A percentile compares a stretch with the other conserved stretches of the same genome.
Conservation (phyloP, 768 basidiomycete species). For the Lanmaoa rubissima region DNA sequence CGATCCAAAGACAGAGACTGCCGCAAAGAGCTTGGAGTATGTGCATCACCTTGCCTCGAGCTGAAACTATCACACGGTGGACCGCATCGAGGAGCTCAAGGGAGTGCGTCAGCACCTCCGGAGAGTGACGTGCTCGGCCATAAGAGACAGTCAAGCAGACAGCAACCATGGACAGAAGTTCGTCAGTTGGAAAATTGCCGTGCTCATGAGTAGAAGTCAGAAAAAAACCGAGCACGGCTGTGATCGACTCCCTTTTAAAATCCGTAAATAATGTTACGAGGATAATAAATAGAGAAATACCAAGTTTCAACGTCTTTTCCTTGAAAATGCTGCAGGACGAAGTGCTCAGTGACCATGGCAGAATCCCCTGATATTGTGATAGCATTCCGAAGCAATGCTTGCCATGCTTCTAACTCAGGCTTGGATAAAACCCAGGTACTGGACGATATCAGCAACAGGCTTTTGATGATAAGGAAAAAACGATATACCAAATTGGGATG, state of each 20-base stretch:
- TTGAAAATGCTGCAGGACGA: constrained; percentile 14
- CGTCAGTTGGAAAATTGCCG: constrained; percentile 11
- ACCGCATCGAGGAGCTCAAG: constrained; percentile 39
- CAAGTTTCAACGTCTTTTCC: constrained; percentile 20
- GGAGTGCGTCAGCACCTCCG: constrained; percentile 28
- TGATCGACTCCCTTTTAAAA: constrained; percentile 21
- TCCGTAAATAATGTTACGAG: constrained; percentile 7
- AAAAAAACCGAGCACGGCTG: constrained; percentile 18
- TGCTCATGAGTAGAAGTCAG: constrained; percentile 8
- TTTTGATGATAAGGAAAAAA: background rate
- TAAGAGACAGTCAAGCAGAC: constrained; percentile 36
- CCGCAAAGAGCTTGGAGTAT: constrained; percentile 38
- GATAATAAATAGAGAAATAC: constrained; percentile 9
- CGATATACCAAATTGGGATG: constrained; percentile 46
- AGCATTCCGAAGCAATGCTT: constrained; percentile 33
- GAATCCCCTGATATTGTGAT: constrained; percentile 20
- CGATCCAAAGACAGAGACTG: constrained; percentile 51
- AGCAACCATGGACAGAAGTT: constrained; percentile 31
- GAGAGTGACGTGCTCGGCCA: constrained; percentile 16
- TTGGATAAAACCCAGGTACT: constrained; percentile 48
- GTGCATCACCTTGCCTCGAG: constrained; percentile 29
- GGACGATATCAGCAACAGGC: constrained; percentile 1
- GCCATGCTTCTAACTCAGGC: constrained; percentile 44
- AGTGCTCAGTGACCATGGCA: constrained; percentile 9
- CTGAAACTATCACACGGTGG: constrained; percentile 33